Evolutionary conservation across 495 filamentous ascomycete genomes (phyloP).

Genomic region (Annulohypoxylon maeteangense): DNA sequence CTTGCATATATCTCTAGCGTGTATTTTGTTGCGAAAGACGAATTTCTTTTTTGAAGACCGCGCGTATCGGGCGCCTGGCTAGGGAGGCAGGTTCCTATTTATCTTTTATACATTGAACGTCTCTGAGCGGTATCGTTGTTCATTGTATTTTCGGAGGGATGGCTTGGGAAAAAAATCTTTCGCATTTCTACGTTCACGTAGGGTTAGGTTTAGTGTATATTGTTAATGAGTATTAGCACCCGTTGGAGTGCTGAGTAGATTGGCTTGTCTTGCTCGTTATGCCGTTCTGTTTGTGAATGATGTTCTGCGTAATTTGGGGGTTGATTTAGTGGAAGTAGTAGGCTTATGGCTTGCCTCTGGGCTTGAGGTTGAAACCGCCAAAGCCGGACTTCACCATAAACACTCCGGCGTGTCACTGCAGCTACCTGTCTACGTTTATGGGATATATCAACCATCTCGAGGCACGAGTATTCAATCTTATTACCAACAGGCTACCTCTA

Average conservation of each 20-base stretch:
- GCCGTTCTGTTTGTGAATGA: neutral
- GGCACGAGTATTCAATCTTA: neutral
- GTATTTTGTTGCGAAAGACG: conserved; percentile 1
- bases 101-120: neutral
- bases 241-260: neutral
- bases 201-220: conserved; percentile 31
- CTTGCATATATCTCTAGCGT: conserved; percentile 4
- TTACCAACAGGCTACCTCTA: neutral
- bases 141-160: neutral
- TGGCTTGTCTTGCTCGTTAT: neutral
- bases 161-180: neutral
- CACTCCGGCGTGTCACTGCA: no score
- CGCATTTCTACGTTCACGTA: conserved; percentile 6
- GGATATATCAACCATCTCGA: neutral
- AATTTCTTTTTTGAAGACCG: neutral
- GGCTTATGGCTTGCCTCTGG: no score
- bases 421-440: neutral
- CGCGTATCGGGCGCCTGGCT: neutral
- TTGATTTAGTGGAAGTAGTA: no score
- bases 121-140: neutral
- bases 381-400: neutral
- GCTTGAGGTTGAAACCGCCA: neutral
- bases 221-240: conserved; percentile 29
- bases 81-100: conserved; percentile 9
- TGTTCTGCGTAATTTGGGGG: neutral